phyloP scores from a whole-genome alignment of 345 rosid species.

The Adansonia digitata region DNA sequence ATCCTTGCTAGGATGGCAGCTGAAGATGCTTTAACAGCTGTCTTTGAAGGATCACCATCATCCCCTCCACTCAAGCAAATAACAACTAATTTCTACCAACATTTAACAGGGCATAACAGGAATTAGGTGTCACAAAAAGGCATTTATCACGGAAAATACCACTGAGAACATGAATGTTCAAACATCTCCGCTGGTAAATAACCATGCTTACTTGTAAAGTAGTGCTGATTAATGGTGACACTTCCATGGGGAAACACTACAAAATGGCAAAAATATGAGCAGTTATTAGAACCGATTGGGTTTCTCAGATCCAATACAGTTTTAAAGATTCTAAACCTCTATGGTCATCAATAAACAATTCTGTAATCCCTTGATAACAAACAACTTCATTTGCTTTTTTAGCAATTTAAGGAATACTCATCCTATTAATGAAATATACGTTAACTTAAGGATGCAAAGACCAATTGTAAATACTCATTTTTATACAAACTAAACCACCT shows the following conservation, averaged over 20 bases:
- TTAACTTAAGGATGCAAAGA: not conserved
- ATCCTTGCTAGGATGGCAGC: constrained; percentile 87
- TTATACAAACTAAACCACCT: not conserved
- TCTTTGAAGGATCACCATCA: constrained; percentile 73
- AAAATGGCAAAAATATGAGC: constrained; percentile 9
- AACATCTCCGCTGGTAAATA: constrained; percentile 15
- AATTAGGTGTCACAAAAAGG: constrained; percentile 11
- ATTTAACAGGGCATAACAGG: constrained; percentile 13
- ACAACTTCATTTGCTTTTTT: not conserved
- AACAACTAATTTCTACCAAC: constrained; percentile 65
- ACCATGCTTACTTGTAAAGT: constrained; percentile 61
- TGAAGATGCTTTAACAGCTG: constrained; percentile 76
- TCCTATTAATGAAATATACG: not conserved
- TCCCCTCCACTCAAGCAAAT: constrained; percentile 89
- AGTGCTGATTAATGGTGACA: constrained; percentile 75
- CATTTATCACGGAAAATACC: constrained; percentile 1
- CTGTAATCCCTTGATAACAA: not conserved
- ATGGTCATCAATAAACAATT: not conserved
- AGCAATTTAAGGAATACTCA: constrained; percentile 11
- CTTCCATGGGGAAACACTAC: constrained; percentile 88
- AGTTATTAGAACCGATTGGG: constrained; percentile 13
- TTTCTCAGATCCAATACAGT: not conserved
- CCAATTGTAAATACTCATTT: not conserved
- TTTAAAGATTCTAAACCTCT: not conserved
- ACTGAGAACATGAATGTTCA: constrained; percentile 8